Conservation (phyloP, 331 rosid genomes). For the Cydonia oblonga region DNA sequence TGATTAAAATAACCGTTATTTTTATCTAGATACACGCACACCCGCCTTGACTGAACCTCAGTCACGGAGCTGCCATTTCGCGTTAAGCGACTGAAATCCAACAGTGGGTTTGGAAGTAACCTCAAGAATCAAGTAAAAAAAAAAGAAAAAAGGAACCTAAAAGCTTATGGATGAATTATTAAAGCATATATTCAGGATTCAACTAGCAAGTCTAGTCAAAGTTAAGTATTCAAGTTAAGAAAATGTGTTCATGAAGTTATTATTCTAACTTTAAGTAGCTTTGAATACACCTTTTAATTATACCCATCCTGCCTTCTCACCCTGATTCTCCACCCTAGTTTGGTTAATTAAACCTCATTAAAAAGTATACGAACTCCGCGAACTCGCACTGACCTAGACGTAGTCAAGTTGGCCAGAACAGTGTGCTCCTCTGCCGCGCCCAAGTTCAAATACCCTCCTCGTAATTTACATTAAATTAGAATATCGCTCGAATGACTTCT, state of each 20-base stretch:
- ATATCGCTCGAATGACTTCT: too few relatives aligned
- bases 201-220: conserved; percentile 8
- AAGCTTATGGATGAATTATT: neutral
- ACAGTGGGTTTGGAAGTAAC: neutral
- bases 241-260: conserved; percentile 28
- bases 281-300: conserved; percentile 15
- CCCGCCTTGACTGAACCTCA: neutral
- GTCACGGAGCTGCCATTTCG: neutral
- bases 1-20: neutral
- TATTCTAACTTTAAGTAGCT: conserved; percentile 34
- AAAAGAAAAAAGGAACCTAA: neutral
- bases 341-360: conserved; percentile 1
- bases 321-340: too few relatives aligned
- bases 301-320: conserved; percentile 22
- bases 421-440: too few relatives aligned
- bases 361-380: neutral
- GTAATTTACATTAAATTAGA: too few relatives aligned
- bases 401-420: too few relatives aligned
- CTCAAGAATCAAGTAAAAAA: neutral
- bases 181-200: neutral
- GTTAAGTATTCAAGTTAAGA: conserved; percentile 17
- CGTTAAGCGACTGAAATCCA: too few relatives aligned
- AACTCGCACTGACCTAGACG: too few relatives aligned
- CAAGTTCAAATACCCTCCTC: too few relatives aligned
- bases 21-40: neutral